Conservation (phyloP, 345 rosid genomes). For the Mangifera indica region DNA sequence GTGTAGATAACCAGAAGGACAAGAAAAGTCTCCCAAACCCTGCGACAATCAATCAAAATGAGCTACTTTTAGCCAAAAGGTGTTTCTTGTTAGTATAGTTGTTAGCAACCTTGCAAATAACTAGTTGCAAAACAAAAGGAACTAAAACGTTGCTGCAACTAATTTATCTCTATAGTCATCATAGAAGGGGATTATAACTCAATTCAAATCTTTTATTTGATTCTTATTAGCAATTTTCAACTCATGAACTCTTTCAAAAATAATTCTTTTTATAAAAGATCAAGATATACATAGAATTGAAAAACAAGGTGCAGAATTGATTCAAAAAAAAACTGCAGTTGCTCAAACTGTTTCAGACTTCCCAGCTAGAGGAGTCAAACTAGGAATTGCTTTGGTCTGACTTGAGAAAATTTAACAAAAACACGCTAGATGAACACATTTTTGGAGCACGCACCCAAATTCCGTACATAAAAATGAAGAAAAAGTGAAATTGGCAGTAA, state of each 20-base stretch:
- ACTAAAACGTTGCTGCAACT: not conserved
- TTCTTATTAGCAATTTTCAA: not conserved
- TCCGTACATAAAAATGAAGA: not conserved
- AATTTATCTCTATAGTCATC: not conserved
- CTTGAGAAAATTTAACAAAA: constrained; percentile 18
- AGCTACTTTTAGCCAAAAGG: not conserved
- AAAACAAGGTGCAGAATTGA: not conserved
- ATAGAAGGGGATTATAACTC: not conserved
- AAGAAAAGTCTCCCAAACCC: constrained; percentile 77
- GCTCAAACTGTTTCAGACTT: constrained; percentile 11
- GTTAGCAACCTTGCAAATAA: not conserved
- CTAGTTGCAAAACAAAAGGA: not conserved
- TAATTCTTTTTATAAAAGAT: not conserved
- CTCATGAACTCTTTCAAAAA: not conserved
- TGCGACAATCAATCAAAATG: constrained; percentile 31
- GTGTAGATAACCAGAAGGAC: constrained; percentile 75
- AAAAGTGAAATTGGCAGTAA: not conserved
- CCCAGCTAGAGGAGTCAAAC: constrained; percentile 20
- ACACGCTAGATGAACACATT: not conserved
- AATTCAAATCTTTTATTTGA: not conserved
- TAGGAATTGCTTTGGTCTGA: constrained; percentile 21
- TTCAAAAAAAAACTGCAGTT: not conserved
- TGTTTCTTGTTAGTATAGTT: not conserved
- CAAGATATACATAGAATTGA: not conserved
- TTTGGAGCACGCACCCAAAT: constrained; percentile 13